Conservation (phyloP, 169 alveolate species). For the Cryptosporidium xiaoi region DNA sequence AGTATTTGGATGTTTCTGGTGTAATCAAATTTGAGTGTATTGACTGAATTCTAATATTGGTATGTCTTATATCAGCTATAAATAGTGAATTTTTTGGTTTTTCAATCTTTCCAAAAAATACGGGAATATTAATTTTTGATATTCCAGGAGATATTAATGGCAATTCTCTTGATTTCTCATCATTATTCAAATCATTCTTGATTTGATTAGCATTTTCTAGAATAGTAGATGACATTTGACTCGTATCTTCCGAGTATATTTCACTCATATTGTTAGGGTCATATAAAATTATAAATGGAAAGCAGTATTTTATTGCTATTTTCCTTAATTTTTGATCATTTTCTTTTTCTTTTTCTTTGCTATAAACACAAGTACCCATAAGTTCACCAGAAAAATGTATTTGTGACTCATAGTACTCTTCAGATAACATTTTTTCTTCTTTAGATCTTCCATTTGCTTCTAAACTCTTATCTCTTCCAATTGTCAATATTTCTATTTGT, state of each 20-base stretch:
- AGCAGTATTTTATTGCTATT: conserved; percentile 40
- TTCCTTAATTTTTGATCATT: not conserved
- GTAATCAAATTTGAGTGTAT: conserved; percentile 59
- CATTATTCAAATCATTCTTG: not conserved
- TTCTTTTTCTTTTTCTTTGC: not conserved
- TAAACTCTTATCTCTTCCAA: conserved; percentile 64
- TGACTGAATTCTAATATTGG: conserved; percentile 52
- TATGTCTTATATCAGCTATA: conserved; percentile 62
- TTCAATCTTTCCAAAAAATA: conserved; percentile 50
- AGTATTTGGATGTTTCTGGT: conserved; percentile 33
- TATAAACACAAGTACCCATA: conserved; percentile 37
- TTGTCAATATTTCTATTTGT: conserved; percentile 50
- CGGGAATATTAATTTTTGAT: conserved; percentile 42
- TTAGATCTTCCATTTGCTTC: conserved; percentile 19
- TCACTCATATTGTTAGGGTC: conserved; percentile 29
- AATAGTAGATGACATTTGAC: not conserved
- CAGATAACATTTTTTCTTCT: conserved; percentile 34
- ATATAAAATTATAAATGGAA: conserved; percentile 54
- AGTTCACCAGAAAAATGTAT: conserved; percentile 54
- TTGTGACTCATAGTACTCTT: conserved; percentile 58
- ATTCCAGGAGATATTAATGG: conserved; percentile 44
- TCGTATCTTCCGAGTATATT: not conserved
- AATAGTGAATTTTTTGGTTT: conserved; percentile 52
- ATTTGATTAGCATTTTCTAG: not conserved
- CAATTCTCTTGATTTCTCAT: not conserved